Conservation (phyloP, 768 basidiomycete species). For the Boletus rubropictus region DNA sequence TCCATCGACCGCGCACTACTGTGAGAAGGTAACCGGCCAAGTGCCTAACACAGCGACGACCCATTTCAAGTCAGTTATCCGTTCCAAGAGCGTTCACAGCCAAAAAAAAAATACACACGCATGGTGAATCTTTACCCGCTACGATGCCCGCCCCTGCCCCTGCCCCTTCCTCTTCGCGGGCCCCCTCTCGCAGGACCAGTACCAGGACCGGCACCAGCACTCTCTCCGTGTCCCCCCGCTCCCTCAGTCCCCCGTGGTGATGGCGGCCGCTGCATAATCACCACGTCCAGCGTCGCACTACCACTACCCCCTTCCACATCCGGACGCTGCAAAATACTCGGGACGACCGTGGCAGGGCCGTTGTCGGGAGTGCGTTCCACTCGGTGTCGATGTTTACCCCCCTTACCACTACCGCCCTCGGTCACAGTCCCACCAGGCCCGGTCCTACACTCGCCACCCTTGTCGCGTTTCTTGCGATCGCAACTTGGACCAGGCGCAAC, state of each 20-base stretch:
- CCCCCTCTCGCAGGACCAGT: constrained; percentile 18
- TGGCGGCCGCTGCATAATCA: constrained; percentile 10
- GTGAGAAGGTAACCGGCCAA: too few relatives aligned
- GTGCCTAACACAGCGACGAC: too few relatives aligned
- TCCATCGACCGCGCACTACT: too few relatives aligned
- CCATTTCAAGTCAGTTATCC: too few relatives aligned
- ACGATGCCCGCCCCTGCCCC: constrained; percentile 30
- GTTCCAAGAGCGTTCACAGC: background rate
- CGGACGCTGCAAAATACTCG: constrained; percentile 25
- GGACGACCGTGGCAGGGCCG: constrained; percentile 1
- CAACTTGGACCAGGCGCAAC: constrained; percentile 18
- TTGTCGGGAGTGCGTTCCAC: constrained; percentile 3
- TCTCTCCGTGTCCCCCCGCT: background rate
- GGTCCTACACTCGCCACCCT: constrained; percentile 18
- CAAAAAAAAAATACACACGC: background rate
- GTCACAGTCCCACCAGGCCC: background rate
- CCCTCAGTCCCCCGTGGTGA: constrained; percentile 8
- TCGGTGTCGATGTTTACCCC: constrained; percentile 18
- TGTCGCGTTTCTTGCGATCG: constrained; percentile 35
- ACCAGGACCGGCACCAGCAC: background rate
- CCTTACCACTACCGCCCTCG: background rate
- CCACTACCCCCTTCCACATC: constrained; percentile 6
- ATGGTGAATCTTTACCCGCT: constrained; percentile 17
- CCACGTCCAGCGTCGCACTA: background rate
- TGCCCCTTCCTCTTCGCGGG: constrained; percentile 26